Evolutionary conservation across 2,329 filamentous ascomycete genomes (phyloP), one percentile per base, ranked within the genome.

Genomic region (Ophiostoma pallidulum): DNA sequence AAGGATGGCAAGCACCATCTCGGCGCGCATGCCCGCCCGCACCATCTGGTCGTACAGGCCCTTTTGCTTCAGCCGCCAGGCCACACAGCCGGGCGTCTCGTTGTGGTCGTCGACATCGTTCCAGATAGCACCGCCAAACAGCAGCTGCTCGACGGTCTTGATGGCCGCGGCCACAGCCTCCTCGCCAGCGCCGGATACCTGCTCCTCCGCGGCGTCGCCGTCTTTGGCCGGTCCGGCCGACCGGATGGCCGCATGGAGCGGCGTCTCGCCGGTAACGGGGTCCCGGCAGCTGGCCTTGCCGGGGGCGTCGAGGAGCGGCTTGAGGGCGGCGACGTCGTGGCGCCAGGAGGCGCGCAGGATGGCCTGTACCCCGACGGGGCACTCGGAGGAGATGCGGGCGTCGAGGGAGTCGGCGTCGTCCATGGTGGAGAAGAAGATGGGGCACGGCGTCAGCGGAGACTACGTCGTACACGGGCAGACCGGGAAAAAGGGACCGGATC

Each of bases 81-180:
- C 92, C 37, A 96, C 70, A 62, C 91, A 97, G 8, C 89, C 92
- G 0, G 92, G 89, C 3, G 92, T 97, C 71, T 97, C 91, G 58
- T 88, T 77, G 57, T 86, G 83, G 55, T 72, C 68, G 64, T 97
- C 88, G 48, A 97, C 71, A 62, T 96, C 90, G 67, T 98, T 98
- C 92, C 92, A 98, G 57, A 97, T 96, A 10, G 88, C 92, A 28
- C 92, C 92, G 56, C 85, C 84, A 59, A 90, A 76, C 51, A 97
- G 80, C 8, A 97, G 73, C 59, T 92, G 77, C 56, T 78, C 76
- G 4, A 96, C 82, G 45, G 80, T 77, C 47, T 75, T 74, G 3
- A 33, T 35, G 5, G 40, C 44, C 12, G 47, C 40, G 5, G 42
- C 41, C 19, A 40, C 41, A 3, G n/a, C 16, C 4, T 46, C 35